Conservation (phyloP, 2,329 filamentous ascomycete genomes). For the Kalaharituber pfeilii region DNA sequence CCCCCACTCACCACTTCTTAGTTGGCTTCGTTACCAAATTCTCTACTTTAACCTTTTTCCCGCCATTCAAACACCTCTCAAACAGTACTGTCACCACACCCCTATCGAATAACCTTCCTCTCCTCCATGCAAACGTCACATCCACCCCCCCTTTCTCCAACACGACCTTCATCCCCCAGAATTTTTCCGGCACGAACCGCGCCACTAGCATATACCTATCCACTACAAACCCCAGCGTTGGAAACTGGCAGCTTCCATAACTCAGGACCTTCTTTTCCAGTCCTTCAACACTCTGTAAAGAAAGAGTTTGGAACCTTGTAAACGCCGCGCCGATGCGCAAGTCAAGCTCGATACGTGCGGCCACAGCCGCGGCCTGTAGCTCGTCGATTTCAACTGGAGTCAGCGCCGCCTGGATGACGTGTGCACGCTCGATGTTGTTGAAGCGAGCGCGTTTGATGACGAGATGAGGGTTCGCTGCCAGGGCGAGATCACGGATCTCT, state of each 20-base stretch:
- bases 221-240: slow-evolving; percentile 89
- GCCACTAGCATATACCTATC: slow-evolving; percentile 87
- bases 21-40: slow-evolving; percentile 84
- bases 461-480: slow-evolving; percentile 53
- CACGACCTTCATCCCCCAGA: slow-evolving; percentile 80
- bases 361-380: slow-evolving; percentile 69
- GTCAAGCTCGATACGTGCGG: slow-evolving; percentile 80
- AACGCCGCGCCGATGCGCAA: slow-evolving; percentile 84
- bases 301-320: slow-evolving; percentile 69
- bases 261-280: slow-evolving; percentile 53
- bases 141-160: slow-evolving; percentile 61
- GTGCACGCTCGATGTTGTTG: slow-evolving; percentile 90
- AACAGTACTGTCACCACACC: slow-evolving; percentile 65
- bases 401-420: slow-evolving; percentile 69
- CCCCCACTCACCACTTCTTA: slow-evolving; percentile 76
- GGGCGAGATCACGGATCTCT: slow-evolving; percentile 71
- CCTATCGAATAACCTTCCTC: slow-evolving; percentile 73
- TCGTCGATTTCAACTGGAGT: slow-evolving; percentile 65
- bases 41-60: slow-evolving; percentile 59
- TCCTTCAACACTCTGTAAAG: slow-evolving; percentile 53
- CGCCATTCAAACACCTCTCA: slow-evolving; percentile 56
- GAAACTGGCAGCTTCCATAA: slow-evolving; percentile 93
- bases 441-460: slow-evolving; percentile 75
- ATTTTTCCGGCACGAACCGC: slow-evolving; percentile 80
- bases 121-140: slow-evolving; percentile 69